Evolutionary conservation across 2,329 filamentous ascomycete genomes (phyloP), one percentile per base, ranked within the genome.

Genomic region (Exophiala lecanii-corni): DNA sequence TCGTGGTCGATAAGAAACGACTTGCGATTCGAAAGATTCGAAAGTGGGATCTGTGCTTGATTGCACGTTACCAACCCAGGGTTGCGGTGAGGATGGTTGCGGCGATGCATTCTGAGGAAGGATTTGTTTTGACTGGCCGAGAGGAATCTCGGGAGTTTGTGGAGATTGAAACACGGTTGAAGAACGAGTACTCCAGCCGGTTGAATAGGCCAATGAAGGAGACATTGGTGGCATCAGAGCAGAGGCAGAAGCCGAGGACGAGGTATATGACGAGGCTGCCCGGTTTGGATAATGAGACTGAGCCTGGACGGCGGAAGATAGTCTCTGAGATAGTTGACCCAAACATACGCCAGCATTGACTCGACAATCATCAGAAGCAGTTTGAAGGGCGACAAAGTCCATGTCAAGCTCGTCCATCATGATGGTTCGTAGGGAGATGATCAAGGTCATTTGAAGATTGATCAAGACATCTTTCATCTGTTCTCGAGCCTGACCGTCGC

Each of bases 381-480:
- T 45, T 41, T 63, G 61, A 18, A 68, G 43, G 7, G 55, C 50
- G 10, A 44, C 37, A 19, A 61, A 61, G 41, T 69, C 59, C 4
- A 64, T 37, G 3, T 55, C 51, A 7, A 50, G 53, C 35, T 62
- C 58, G 21, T 62, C 58, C 35, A 61, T 53, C 32, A 54, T 58
- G 5, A 61, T 57, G 15, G 49, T 54, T 3, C 59, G 57, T 7
- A 69, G 57, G 16, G 59, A 59, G 15, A 54, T 53, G 20, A 68
- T 53, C 17, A 69, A 42, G 1, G 57, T 57, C 31, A 59, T 49
- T 47, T 68, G 64, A 2, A 68, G 54, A 23, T 55, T 58, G 39
- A 63, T 63, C 21, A 66, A 55, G 30, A 68, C 62, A 45, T 66
- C 62, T 47, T 65, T 66, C 48, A 68, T 55, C 30, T 61, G 55